Percentiles rank a stretch among this genome's conserved stretches.
Conservation (phyloP, 2,329 filamentous ascomycete genomes). For the Cladosporium oxysporum region DNA sequence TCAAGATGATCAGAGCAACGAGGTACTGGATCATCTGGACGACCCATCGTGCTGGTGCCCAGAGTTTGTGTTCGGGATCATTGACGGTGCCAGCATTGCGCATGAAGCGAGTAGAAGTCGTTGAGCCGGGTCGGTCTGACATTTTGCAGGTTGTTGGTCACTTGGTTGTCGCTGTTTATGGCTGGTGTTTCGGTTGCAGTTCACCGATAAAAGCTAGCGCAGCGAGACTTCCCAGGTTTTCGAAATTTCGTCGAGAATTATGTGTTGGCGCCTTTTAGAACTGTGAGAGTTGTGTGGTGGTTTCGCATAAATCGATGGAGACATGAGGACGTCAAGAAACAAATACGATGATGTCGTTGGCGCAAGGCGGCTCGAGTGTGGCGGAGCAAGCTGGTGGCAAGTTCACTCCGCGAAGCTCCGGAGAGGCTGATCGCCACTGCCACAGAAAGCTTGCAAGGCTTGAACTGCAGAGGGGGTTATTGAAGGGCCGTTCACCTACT, state of each 20-base stretch:
- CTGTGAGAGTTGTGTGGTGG: neutral
- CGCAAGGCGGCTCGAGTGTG: slow-evolving; percentile 1
- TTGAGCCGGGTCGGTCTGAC: slow-evolving; percentile 12
- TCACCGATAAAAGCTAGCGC: neutral
- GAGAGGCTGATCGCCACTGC: neutral
- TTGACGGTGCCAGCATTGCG: slow-evolving; percentile 30
- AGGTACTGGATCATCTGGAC: slow-evolving; percentile 31
- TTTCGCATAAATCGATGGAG: neutral
- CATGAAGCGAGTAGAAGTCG: slow-evolving; percentile 29
- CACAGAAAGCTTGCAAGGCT: neutral
- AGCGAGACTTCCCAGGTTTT: neutral
- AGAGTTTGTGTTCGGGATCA: slow-evolving; percentile 31
- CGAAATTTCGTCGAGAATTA: neutral
- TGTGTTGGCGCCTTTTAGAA: neutral
- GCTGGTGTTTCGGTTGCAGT: neutral
- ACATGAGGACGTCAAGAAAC: neutral
- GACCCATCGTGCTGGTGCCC: slow-evolving; percentile 31
- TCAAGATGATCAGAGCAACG: slow-evolving; percentile 31
- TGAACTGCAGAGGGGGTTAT: neutral
- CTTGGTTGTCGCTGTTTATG: neutral
- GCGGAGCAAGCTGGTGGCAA: slow-evolving; percentile 3
- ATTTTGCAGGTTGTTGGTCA: neutral
- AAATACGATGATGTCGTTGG: slow-evolving; percentile 8
- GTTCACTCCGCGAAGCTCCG: slow-evolving; percentile 5
- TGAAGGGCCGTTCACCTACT: neutral